Conservation (phyloP, 768 basidiomycete species). For the Tulasnella sp. region DNA sequence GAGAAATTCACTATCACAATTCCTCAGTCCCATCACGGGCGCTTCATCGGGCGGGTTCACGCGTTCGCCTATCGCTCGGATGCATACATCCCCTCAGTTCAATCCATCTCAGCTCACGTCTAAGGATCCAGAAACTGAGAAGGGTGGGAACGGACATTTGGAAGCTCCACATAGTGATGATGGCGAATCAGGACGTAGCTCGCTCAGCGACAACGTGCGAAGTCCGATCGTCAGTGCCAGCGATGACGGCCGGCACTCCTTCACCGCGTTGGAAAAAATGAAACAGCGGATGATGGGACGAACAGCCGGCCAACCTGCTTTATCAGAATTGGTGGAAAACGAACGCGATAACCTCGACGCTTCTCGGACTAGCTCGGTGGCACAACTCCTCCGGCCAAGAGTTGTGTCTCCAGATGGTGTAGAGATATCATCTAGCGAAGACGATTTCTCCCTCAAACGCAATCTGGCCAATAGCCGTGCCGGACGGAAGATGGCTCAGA, state of each 20-base stretch:
- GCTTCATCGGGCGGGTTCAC: background rate
- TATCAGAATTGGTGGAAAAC: background rate
- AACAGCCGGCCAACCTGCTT: background rate
- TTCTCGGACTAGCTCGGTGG: background rate
- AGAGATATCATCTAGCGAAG: background rate
- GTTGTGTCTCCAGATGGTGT: background rate
- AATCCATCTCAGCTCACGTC: background rate
- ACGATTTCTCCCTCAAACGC: constrained; percentile 3
- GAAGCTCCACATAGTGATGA: background rate
- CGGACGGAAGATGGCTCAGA: constrained; percentile 4
- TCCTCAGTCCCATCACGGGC: background rate
- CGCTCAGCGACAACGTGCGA: background rate
- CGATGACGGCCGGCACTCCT: background rate
- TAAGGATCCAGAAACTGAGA: background rate
- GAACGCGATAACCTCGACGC: background rate
- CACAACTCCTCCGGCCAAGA: background rate
- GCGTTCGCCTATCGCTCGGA: background rate
- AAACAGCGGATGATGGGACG: constrained; percentile 1
- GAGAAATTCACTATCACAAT: background rate
- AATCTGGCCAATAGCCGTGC: constrained; percentile 1
- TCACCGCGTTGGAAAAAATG: background rate
- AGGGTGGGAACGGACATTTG: background rate
- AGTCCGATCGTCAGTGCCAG: constrained; percentile 6
- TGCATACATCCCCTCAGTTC: background rate
- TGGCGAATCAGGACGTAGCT: constrained; percentile 10